A percentile compares a stretch with the other conserved stretches of the same genome.
These are phyloP conservation scores for Mollisiaceae sp. DNA, from an alignment of 2,329 filamentous ascomycete genomes.

Conservation along the genomic window DNA sequence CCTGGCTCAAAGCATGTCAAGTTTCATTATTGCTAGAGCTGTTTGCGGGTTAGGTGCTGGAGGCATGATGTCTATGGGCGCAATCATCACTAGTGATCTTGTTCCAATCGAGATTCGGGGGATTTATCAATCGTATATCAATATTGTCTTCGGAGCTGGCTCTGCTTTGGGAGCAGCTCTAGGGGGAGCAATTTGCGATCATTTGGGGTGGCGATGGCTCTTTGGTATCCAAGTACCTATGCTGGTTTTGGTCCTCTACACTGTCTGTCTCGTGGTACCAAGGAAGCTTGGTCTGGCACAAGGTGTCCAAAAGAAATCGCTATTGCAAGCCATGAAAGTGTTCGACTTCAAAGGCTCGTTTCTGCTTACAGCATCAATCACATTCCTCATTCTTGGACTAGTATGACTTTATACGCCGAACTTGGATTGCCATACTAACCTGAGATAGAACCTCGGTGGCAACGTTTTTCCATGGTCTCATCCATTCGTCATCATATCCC, in stretches of 20 bases:
- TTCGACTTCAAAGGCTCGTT: slow-evolving; percentile 64
- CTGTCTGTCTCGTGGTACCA: slow-evolving; percentile 57
- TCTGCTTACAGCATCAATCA: slow-evolving; percentile 57
- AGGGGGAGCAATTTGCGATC: slow-evolving; percentile 72
- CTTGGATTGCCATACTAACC: slow-evolving; percentile 18
- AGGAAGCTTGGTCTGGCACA: slow-evolving; percentile 54
- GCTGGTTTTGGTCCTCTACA: slow-evolving; percentile 50
- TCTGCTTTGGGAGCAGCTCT: slow-evolving; percentile 68
- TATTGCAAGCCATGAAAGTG: slow-evolving; percentile 55
- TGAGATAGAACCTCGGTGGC: slow-evolving; percentile 61
- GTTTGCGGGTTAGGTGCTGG: slow-evolving; percentile 76
- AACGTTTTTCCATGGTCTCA: slow-evolving; percentile 68
- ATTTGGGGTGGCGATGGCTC: slow-evolving; percentile 75
- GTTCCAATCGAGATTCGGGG: slow-evolving; percentile 71
- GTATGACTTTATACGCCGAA: slow-evolving; percentile 44
- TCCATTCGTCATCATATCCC: slow-evolving; percentile 59
- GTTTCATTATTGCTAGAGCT: slow-evolving; percentile 72
- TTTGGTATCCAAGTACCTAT: slow-evolving; percentile 65
- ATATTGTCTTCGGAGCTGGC: slow-evolving; percentile 66
- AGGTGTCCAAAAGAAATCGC: slow-evolving; percentile 49
- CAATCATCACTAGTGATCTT: slow-evolving; percentile 74
- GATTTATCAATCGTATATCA: slow-evolving; percentile 74
- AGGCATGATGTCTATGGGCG: slow-evolving; percentile 70
- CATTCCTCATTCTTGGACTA: slow-evolving; percentile 61
- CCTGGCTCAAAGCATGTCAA: slow-evolving; percentile 67